A percentile compares a stretch with the other conserved stretches of the same genome.
phyloP scores from a whole-genome alignment of 345 rosid species.

The Linum trigynum region DNA sequence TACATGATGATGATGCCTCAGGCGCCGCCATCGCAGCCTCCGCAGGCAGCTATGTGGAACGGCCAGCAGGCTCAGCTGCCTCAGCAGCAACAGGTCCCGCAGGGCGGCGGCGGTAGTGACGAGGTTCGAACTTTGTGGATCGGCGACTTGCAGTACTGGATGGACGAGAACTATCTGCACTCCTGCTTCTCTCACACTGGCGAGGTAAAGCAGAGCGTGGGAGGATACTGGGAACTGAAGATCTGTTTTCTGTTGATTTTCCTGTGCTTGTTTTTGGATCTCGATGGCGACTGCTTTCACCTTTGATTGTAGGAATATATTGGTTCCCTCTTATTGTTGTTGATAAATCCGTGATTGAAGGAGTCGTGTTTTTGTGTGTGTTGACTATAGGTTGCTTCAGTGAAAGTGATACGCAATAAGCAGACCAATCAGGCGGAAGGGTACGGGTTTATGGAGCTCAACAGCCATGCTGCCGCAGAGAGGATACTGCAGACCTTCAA shows the following conservation, averaged over 20 bases:
- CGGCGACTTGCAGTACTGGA: conserved; percentile 93
- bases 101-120: conserved; percentile 30
- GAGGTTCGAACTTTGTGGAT: conserved; percentile 95
- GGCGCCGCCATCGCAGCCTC: conserved; percentile 29
- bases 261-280: background rate
- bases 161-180: conserved; percentile 66
- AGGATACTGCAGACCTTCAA: conserved; percentile 60
- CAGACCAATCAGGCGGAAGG: conserved; percentile 67
- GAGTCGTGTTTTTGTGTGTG: background rate
- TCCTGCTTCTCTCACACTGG: conserved; percentile 56
- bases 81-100: conserved; percentile 16
- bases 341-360: background rate
- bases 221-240: background rate
- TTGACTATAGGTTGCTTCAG: conserved; percentile 37
- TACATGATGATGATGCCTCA: conserved; percentile 47
- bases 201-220: conserved; percentile 28
- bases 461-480: conserved; percentile 65
- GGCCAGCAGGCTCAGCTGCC: conserved; percentile 20
- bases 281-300: background rate
- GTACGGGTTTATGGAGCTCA: conserved; percentile 75
- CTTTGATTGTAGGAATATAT: too few species aligned
- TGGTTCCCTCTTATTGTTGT: too few species aligned
- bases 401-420: conserved; percentile 79
- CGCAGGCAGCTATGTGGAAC: conserved; percentile 47
- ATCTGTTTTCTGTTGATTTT: background rate